Base-by-base conservation (phyloP, 2,329 filamentous ascomycete species). In the Chaetomiaceae sp. region DNA sequence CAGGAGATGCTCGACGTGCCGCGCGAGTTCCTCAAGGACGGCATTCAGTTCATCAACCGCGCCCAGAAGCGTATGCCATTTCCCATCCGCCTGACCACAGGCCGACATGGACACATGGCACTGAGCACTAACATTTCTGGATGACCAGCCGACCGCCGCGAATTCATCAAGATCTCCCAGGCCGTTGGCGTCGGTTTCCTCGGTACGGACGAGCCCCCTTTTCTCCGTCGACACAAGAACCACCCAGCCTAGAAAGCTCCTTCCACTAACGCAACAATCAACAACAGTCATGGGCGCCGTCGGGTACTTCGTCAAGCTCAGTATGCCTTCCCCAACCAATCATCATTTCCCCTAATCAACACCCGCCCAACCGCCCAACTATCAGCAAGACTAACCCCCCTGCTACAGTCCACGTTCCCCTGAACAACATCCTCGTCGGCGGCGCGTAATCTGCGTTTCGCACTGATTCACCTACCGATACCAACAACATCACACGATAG, bases 1-100 rank as follows among this genome's bases (percentile, higher is more conserved):
- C 82, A 86, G 69, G 82, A 87, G 66, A 73, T 88, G 64, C 77
- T 86, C 66, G 85, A 88, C 59, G 78, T 83, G 66, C 83, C 82
- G 62, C 74, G 75, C 66, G 81, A 85, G 70, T 86, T 86, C 69
- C 68, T 83, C 63, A 76, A 70, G 65, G 80, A 83, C 56, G 80
- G 80, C 63, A 73, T 79, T 54, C 78, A 82, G 60, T 83, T 83
- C 72, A 73, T 82, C 68, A 78, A 76, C 69, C 71, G 76, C 64
- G 82, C 79, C 71, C 79, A 78, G 58, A 83, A 83, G 72, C 79
- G 78, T 81, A 69, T 52, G 77, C 14, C 21, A 10, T 12, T n/a
- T 4, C 4, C 20, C n/a, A n/a, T 13, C 33, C 20, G 7, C n/a
- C n/a, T n/a, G n/a, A n/a, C n/a, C n/a, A n/a, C n/a, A n/a, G n/a